phyloP scores from a whole-genome alignment of 75 land plant genomes.

The Pinus albicaulis region DNA sequence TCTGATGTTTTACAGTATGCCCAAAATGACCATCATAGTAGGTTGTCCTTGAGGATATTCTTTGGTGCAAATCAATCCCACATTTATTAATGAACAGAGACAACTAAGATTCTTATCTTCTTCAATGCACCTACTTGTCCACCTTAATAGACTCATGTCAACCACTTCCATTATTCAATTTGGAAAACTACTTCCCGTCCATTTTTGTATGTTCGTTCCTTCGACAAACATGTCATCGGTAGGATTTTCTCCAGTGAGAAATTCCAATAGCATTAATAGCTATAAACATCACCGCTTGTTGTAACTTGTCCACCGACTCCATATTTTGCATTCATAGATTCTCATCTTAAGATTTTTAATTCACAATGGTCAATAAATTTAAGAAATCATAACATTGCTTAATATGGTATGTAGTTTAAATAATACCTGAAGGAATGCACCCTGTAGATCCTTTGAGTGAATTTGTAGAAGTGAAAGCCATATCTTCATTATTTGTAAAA shows the following conservation, averaged over 20 bases:
- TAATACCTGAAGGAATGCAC: background rate
- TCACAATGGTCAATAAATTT: background rate
- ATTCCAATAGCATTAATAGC: background rate
- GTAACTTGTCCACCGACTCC: background rate
- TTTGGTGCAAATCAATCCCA: too few species aligned
- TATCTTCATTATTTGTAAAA: background rate
- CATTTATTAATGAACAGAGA: too few species aligned
- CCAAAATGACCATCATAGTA: too few species aligned
- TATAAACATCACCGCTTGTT: background rate
- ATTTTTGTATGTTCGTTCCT: too few species aligned
- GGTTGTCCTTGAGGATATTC: too few species aligned
- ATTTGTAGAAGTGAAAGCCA: background rate
- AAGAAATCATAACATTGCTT: background rate
- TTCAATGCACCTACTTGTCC: too few species aligned
- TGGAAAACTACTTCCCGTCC: background rate
- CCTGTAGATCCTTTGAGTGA: background rate
- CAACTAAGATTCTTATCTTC: too few species aligned
- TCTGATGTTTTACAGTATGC: too few species aligned
- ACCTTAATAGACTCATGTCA: background rate
- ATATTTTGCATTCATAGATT: background rate
- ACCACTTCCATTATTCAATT: background rate
- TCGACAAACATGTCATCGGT: background rate
- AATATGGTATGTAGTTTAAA: background rate
- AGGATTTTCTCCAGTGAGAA: background rate
- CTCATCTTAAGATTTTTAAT: background rate